A percentile compares a stretch with the other conserved stretches of the same genome.
Evolutionary conservation across 2,329 filamentous ascomycete species (phyloP).

Genomic region (Fusarium newnesense): DNA sequence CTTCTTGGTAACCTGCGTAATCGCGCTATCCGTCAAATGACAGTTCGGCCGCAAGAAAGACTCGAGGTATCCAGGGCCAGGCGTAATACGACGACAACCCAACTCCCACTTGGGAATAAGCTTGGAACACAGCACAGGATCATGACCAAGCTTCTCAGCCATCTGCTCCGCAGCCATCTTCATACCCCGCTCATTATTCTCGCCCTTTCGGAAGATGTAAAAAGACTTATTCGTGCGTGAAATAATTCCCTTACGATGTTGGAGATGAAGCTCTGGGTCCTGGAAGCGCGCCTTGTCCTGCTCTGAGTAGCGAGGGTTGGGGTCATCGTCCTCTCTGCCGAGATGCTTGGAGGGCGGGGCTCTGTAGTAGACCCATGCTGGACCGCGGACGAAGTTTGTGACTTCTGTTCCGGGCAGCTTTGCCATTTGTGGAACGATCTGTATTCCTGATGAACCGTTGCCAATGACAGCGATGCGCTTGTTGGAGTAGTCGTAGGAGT

Average conservation of each 20-base stretch:
- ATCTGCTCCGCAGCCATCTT: conserved; percentile 37
- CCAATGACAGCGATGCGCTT: conserved; percentile 39
- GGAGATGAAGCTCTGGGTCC: conserved; percentile 62
- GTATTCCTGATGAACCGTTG: conserved; percentile 36
- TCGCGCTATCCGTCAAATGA: conserved; percentile 33
- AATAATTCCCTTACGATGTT: conserved; percentile 55
- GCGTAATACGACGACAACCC: conserved; percentile 34
- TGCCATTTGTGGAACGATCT: conserved; percentile 38
- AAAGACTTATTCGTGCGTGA: conserved; percentile 47
- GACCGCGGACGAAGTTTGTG: conserved; percentile 48
- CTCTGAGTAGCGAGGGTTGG: conserved; percentile 44
- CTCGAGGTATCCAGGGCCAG: conserved; percentile 36
- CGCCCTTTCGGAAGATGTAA: conserved; percentile 46
- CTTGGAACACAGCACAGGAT: conserved; percentile 34
- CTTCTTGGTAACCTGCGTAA: conserved; percentile 33
- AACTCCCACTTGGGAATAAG: conserved; percentile 39
- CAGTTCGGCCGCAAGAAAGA: conserved; percentile 36
- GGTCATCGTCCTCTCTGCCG: conserved; percentile 43
- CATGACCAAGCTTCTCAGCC: conserved; percentile 36
- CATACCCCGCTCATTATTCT: conserved; percentile 37
- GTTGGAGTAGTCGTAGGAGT: conserved; percentile 32
- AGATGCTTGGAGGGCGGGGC: conserved; percentile 47
- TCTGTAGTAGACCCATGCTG: conserved; percentile 50
- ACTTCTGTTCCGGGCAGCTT: conserved; percentile 46
- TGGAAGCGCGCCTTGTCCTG: conserved; percentile 61